A percentile compares a stretch with the other conserved stretches of the same genome.
These are phyloP conservation scores for Crinitomyces ghanaensis DNA, from an alignment of 805 yeast genomes.

Conservation along the genomic window DNA sequence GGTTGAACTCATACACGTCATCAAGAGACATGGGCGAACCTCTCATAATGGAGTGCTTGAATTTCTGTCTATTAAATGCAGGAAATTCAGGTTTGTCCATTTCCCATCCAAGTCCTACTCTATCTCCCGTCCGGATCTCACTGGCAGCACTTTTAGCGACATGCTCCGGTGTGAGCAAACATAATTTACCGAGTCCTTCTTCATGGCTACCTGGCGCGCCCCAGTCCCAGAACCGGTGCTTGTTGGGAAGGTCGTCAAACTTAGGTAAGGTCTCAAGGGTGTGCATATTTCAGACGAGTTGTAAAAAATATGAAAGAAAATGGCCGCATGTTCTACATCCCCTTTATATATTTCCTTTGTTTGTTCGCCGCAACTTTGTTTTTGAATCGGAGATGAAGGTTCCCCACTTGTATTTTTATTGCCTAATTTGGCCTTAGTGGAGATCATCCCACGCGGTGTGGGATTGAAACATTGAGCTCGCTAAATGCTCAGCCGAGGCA, in stretches of 20 bases:
- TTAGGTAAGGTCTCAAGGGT: constrained; percentile 12
- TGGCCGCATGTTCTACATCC: no score
- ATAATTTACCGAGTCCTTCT: constrained; percentile 21
- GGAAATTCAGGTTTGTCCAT: constrained; percentile 16
- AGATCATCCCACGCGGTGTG: no score
- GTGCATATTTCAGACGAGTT: no score
- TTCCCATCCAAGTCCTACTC: constrained; percentile 17
- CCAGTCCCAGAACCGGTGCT: constrained; percentile 21
- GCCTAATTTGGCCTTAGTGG: no score
- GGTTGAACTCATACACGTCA: constrained; percentile 22
- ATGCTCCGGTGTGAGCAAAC: constrained; percentile 16
- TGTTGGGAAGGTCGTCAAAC: constrained; percentile 17
- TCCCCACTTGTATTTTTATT: no score
- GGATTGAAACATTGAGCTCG: no score
- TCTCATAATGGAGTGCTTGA: constrained; percentile 2
- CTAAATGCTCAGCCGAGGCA: no score
- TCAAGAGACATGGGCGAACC: constrained; percentile 14
- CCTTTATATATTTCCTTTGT: no score
- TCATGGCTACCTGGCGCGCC: constrained; percentile 21
- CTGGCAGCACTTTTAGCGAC: constrained; percentile 14
- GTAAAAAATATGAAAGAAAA: no score
- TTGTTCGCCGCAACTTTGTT: no score
- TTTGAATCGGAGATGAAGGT: no score
- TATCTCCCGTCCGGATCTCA: constrained; percentile 17
- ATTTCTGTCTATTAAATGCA: constrained; percentile 10